These are phyloP conservation scores for Helotiales sp. DNA, from an alignment of 2,329 filamentous ascomycete species.

Conservation along the genomic window DNA sequence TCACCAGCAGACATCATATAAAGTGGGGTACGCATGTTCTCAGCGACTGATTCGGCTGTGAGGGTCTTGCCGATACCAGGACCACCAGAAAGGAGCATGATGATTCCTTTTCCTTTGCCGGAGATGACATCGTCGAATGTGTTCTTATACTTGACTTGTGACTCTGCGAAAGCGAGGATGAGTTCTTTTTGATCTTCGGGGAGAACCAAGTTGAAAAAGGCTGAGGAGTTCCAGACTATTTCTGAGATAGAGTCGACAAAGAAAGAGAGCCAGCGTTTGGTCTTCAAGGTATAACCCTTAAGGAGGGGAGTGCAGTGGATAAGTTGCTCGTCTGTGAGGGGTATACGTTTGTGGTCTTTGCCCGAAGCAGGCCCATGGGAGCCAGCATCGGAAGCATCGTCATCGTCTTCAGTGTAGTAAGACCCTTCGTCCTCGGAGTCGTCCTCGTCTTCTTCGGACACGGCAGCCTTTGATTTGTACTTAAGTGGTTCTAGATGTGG, in stretches of 20 bases:
- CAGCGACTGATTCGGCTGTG: conserved; percentile 32
- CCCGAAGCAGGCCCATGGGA: conserved; percentile 7
- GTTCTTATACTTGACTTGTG: conserved; percentile 42
- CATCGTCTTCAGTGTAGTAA: conserved; percentile 4
- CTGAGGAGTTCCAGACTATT: conserved; percentile 49
- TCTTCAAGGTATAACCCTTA: conserved; percentile 49
- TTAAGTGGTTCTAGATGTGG: conserved; percentile 16
- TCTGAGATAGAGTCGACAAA: conserved; percentile 46
- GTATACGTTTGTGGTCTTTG: conserved; percentile 26
- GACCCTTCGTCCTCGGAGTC: conserved; percentile 6
- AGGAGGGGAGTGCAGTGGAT: conserved; percentile 43
- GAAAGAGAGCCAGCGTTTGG: conserved; percentile 50
- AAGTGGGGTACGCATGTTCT: conserved; percentile 30
- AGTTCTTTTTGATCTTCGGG: conserved; percentile 51
- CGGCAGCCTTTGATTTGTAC: conserved; percentile 14
- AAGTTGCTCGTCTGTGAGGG: conserved; percentile 41
- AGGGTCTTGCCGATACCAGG: conserved; percentile 52
- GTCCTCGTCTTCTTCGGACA: not conserved
- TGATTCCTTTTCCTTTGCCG: conserved; percentile 52
- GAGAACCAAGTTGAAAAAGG: conserved; percentile 51
- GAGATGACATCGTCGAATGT: conserved; percentile 53
- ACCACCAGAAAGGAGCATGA: conserved; percentile 48
- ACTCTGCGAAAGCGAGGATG: conserved; percentile 50
- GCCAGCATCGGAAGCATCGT: not conserved
- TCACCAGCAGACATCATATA: conserved; percentile 35